Base-by-base conservation (phyloP, 305 asterid species). In the Rubia peregrina region DNA sequence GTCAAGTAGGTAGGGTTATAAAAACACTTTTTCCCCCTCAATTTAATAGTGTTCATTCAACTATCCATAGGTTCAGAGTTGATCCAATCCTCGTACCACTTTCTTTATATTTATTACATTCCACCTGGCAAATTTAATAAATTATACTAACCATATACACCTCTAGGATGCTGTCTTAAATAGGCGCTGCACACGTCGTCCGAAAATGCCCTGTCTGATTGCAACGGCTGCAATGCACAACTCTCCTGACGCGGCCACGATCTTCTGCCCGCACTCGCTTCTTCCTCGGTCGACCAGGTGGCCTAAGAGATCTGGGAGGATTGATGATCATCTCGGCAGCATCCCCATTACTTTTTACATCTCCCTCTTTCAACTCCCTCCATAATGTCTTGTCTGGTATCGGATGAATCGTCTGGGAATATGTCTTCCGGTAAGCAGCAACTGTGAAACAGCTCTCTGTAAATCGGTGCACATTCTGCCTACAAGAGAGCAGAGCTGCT, bases 381-480 rank as follows among this genome's bases (percentile, higher is more conserved):
- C 98, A 94, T 65, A 85, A 79, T 0, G 93, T 85, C 73, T 89
- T 91, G 61, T 94, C 98, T 0, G 97, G 97, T 71, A 91, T 80
- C 7, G 98, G 98, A 80, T 89, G 97, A 78, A 91, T 87, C 0
- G 96, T 91, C 71, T 94, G 97, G 9, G 98, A 91, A 74, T 94
- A 94, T 0, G 98, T 84, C 81, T 94, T 89, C 42, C 98, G 60
- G 33, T 88, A 94, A 2, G 90, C 86, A 3, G 96, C 93, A 62
- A 94, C 97, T 0, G 98, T 94, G 76, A 89, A 94, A 65, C 99
- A 91, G 80, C 95, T 89, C 88, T 94, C 99, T 0, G 98, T 89
- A 80, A 89, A 94, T n/a, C 96, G 78, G 65, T 94, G 97, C 59
- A 91, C 97, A 46, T 94, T 91, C 78, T 89, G 97, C 76, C 96